Evolutionary conservation across 345 rosid species (phyloP), one percentile per base, ranked within the genome.

Genomic region (Durio zibethinus): DNA sequence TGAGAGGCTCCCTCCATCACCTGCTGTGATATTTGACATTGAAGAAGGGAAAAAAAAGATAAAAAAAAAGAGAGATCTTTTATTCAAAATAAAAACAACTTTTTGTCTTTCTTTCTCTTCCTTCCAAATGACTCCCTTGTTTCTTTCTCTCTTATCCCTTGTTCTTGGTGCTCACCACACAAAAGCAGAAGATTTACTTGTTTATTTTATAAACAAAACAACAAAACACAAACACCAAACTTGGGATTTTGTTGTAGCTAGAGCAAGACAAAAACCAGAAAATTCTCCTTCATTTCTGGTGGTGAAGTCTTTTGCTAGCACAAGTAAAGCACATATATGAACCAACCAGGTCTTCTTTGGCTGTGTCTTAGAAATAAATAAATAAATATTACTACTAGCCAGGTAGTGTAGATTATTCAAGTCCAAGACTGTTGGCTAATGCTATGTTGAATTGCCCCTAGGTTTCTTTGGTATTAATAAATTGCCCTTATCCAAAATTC

Each of bases 21-120:
- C 85, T 45, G 76, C 85, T 77, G 77, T 81, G 69, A 80, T 78
- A 62, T 72, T 81, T 80, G 89, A 83, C 87, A 87, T 86, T 77
- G 83, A 79, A 82, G 27, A 66, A 73, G 45, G 45, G 21, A 14
- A 50, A 59, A 23, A 4, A 59, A 36, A 45, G 6, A 61, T 79
- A 79, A n/a, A 50, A 4, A 21, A n/a, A 7, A 56, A 53, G 3
- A 70, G 57, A 71, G 75, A 72, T 52, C 75, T 72, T 33, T n/a
- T 72, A 33, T 52, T 72, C 1, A 25, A 23, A 21, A 33, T 45
- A 45, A 73, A n/a, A 60, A 25, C 21, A 25, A 69, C 38, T 52
- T 80, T 80, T 76, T 82, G 76, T 78, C 79, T 72, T 74, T 83
- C 74, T 65, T 79, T 18, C 40, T 67, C 71, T 82, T 25, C 45